Percentiles rank a stretch among this genome's conserved stretches.
phyloP scores from a whole-genome alignment of 129 eudicot genomes.

The Oenanthe sinensis region DNA sequence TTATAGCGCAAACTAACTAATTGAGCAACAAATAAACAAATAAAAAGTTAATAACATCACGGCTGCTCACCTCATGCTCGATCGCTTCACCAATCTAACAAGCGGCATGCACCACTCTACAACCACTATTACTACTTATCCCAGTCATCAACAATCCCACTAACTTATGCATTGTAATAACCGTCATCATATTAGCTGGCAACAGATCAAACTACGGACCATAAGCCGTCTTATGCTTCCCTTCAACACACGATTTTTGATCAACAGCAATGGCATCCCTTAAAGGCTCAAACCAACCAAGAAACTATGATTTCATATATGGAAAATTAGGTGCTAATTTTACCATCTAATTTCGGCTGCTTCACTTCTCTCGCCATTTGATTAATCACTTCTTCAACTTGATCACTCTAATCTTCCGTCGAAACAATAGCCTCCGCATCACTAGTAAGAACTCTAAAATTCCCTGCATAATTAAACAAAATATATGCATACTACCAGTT shows the following conservation, averaged over 20 bases:
- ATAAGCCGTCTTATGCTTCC: slow-evolving; percentile 44
- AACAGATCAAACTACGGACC: slow-evolving; percentile 67
- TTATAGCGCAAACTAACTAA: background rate
- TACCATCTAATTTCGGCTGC: slow-evolving; percentile 28
- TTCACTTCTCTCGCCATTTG: slow-evolving; percentile 29
- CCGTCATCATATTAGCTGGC: slow-evolving; percentile 94
- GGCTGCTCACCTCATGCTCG: slow-evolving; percentile 70
- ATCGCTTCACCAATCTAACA: slow-evolving; percentile 85
- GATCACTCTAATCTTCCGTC: slow-evolving; percentile 68
- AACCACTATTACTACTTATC: slow-evolving; percentile 52
- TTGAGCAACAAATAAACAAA: background rate
- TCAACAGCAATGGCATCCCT: slow-evolving; percentile 66
- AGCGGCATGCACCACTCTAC: slow-evolving; percentile 76
- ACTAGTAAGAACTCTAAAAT: slow-evolving; percentile 30
- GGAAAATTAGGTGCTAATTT: slow-evolving; percentile 96
- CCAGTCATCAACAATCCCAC: slow-evolving; percentile 92
- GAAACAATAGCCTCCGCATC: slow-evolving; percentile 66
- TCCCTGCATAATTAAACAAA: slow-evolving; percentile 13
- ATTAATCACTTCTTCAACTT: slow-evolving; percentile 48
- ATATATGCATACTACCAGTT: slow-evolving; percentile 9
- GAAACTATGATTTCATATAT: slow-evolving; percentile 80
- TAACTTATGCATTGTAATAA: slow-evolving; percentile 88
- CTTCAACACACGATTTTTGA: slow-evolving; percentile 58
- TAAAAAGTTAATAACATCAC: background rate
- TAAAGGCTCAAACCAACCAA: slow-evolving; percentile 97